These are phyloP conservation scores for Fusarium virguliforme DNA, from an alignment of 2,329 filamentous ascomycete genomes.

Conservation along the genomic window DNA sequence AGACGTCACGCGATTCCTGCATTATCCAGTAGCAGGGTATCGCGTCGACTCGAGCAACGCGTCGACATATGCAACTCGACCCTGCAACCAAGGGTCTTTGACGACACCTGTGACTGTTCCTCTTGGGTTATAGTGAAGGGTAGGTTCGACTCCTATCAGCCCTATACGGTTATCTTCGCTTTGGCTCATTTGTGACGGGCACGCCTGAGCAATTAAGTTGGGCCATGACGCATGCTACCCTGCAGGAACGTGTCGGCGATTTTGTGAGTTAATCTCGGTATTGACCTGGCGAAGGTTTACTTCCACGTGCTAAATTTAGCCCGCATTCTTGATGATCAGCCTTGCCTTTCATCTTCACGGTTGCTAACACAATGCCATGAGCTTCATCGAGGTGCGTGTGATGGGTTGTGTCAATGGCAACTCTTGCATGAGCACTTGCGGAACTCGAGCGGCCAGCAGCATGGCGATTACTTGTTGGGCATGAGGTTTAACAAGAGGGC, in stretches of 20 bases:
- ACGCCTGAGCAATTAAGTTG: conserved; percentile 30
- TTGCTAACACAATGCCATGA: neutral
- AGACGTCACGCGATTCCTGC: conserved; percentile 6
- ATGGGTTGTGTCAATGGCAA: neutral
- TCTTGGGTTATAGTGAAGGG: neutral
- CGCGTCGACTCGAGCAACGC: neutral
- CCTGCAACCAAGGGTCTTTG: neutral
- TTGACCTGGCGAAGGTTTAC: conserved; percentile 20
- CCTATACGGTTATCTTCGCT: too few species aligned
- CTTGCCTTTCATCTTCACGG: neutral
- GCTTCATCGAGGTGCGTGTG: neutral
- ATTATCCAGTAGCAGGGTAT: neutral
- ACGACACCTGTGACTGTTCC: neutral
- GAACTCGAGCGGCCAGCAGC: neutral
- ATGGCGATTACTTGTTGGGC: neutral
- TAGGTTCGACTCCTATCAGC: conserved; percentile 14
- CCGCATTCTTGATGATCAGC: neutral
- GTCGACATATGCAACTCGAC: neutral
- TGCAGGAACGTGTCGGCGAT: conserved; percentile 25
- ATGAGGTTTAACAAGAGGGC: neutral
- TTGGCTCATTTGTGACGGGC: too few species aligned
- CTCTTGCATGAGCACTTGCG: neutral
- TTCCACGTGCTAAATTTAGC: conserved; percentile 19
- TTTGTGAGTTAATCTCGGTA: conserved; percentile 2
- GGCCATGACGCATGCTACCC: conserved; percentile 36